These are phyloP conservation scores for Pogostemon cablin DNA, from an alignment of 257 asterid species.

Conservation along the genomic window DNA sequence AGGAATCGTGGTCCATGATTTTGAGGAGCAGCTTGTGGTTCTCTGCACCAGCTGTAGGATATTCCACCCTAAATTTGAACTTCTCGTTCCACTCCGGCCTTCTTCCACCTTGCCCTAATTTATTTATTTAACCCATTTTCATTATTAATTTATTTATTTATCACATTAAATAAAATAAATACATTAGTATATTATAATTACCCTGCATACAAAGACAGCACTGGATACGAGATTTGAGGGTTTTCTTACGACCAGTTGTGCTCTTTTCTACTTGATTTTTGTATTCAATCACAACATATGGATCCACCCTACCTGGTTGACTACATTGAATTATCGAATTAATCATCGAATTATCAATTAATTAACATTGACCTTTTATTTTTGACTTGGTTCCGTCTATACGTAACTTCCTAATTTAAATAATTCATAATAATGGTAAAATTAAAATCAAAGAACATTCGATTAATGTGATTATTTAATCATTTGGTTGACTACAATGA, in stretches of 20 bases:
- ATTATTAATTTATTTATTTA: not conserved
- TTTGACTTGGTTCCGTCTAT: no score
- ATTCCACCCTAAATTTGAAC: constrained; percentile 58
- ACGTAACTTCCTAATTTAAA: no score
- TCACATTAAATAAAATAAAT: not conserved
- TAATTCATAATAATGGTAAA: no score
- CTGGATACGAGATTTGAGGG: constrained; percentile 10
- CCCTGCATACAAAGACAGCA: constrained; percentile 29
- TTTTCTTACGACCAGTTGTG: constrained; percentile 26
- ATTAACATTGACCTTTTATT: no score
- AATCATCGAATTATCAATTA: no score
- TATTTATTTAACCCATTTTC: constrained; percentile 16
- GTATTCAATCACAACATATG: constrained; percentile 47
- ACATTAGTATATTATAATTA: not conserved
- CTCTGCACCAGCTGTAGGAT: constrained; percentile 34
- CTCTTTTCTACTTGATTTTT: constrained; percentile 42
- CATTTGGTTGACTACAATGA: no score
- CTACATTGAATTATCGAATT: no score
- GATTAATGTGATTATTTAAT: no score
- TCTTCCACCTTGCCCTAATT: constrained; percentile 42
- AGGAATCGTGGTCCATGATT: constrained; percentile 65
- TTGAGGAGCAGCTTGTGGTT: constrained; percentile 57
- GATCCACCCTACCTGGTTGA: constrained; percentile 52
- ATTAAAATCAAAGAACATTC: not conserved
- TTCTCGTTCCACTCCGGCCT: constrained; percentile 70